Evolutionary conservation across 768 basidiomycete genomes (phyloP), one percentile per base, ranked within the genome.

Genomic region (Leccinum obscurum): DNA sequence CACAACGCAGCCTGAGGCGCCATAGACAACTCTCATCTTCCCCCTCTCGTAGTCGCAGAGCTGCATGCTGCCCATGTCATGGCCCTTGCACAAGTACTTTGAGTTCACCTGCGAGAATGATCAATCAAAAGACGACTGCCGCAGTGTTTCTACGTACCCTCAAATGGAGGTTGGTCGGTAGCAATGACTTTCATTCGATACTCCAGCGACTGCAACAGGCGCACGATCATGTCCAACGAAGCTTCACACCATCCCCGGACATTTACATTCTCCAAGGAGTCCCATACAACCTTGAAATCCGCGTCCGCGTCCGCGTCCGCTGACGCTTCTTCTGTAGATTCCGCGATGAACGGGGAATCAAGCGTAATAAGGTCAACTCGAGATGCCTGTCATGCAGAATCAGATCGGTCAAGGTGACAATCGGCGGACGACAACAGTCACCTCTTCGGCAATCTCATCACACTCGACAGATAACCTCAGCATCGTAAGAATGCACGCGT

Each of bases 11-110:
- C n/a, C n/a, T n/a, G n/a, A n/a, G 56, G 53, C 85, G 81, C 89
- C 90, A 92, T 51, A 92, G 69, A 67, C 88, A 89, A 30, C 87
- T 82, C 34, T 86, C 85, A 44, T 89, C 90, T 5, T 88, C 86
- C 20, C 81, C 81, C 62, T 84, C 85, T 54, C 79, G 82, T 52
- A 92, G 72, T 35, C 88, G 82, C 34, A 90, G 69, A 13, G 78
- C 77, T 6, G 81, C 82, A 9, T 49, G 49, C 49, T 63, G 54
- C 22, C 54, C 48, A 35, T 62, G 49, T 13, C 63, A 55, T 57
- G 70, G 70, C 26, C 70, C 63, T 28, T 73, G 70, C 22, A 86
- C 74, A 53, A 85, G 66, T 8, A 90, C 76, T 72, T 90, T 90
- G 58, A 88, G 73, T 44, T 90, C 88, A 50, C 88, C 89, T 91